Conservation (phyloP, 371 early-diverging fungal genomes). For the Amoeboaphelidium protococcarum region DNA sequence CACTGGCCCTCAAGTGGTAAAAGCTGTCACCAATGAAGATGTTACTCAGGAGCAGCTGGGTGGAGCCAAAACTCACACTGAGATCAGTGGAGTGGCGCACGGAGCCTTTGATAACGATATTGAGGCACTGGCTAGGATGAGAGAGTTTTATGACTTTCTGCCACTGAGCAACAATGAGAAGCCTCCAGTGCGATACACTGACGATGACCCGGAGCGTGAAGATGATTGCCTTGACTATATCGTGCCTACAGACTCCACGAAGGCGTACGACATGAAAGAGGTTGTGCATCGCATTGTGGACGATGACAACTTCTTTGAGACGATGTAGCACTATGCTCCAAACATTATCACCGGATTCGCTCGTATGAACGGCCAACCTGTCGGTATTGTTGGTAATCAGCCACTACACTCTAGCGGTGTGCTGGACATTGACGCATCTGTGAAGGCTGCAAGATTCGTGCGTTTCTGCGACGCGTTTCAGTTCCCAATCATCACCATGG, state of each 20-base stretch:
- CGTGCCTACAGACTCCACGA: slow-evolving; percentile 60
- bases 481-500: slow-evolving; percentile 73
- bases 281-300: slow-evolving; percentile 48
- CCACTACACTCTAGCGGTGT: slow-evolving; percentile 84
- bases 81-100: slow-evolving; percentile 69
- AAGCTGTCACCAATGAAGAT: slow-evolving; percentile 74
- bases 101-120: slow-evolving; percentile 75
- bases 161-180: slow-evolving; percentile 52
- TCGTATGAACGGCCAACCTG: slow-evolving; percentile 58
- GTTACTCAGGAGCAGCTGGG: slow-evolving; percentile 86
- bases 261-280: slow-evolving; percentile 88
- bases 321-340: slow-evolving; percentile 69
- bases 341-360: slow-evolving; percentile 81
- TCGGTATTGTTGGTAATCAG: slow-evolving; percentile 88
- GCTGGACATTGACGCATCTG: slow-evolving; percentile 75
- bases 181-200: slow-evolving; percentile 33
- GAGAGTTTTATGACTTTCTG: slow-evolving; percentile 65
- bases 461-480: slow-evolving; percentile 90
- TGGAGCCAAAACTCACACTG: slow-evolving; percentile 75
- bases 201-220: slow-evolving; percentile 36
- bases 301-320: slow-evolving; percentile 63
- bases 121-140: slow-evolving; percentile 55
- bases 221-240: slow-evolving; percentile 61
- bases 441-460: slow-evolving; percentile 87
- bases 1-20: slow-evolving; percentile 89